Evolutionary conservation across 345 rosid species (phyloP), one percentile per base, ranked within the genome.

Genomic region (Euphorbia peplus): DNA sequence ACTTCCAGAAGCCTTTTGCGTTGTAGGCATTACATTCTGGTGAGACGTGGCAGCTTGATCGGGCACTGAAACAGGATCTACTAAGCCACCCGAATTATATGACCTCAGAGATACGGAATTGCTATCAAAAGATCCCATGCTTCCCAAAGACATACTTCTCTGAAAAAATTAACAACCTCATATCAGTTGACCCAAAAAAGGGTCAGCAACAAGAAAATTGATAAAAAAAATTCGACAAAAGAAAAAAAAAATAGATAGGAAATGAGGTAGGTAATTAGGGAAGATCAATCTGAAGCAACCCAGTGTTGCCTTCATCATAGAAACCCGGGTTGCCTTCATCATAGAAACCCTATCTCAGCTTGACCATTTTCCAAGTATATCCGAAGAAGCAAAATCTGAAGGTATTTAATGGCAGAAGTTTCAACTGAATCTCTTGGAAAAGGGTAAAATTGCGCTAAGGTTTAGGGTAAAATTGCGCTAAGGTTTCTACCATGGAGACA

Each of bases 91-190:
- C 0, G 88, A 84, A 74, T 82, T 80, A 73, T 76, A 74, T 62
- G 96, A 87, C 82, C 82, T 88, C 67, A 83, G 39, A 74, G 92
- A 84, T 77, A 71, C n/a, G 44, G 84, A 79, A 66, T 80, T 85
- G 83, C 85, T 83, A 44, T 84, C 95, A 64, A 84, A 78, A 70
- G 95, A 86, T 67, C 83, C 86, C 66, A 64, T 68, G 81, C 95
- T 89, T 79, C 86, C 93, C n/a, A 73, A 77, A 66, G 99, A 91
- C 51, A 81, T 66, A 53, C 88, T 79, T 86, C 93, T 87, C 97
- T 95, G 87, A 59, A 70, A 30, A 53, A 63, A 77, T 63, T 35
- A 80, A 79, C 16, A 57, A 66, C 22, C 48, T 70, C 59, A 64
- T 51, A 57, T 70, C 73, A 83, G 69, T 67, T 37, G 25, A 58